Conservation (phyloP, 345 rosid species). For the Alliaria petiolata region DNA sequence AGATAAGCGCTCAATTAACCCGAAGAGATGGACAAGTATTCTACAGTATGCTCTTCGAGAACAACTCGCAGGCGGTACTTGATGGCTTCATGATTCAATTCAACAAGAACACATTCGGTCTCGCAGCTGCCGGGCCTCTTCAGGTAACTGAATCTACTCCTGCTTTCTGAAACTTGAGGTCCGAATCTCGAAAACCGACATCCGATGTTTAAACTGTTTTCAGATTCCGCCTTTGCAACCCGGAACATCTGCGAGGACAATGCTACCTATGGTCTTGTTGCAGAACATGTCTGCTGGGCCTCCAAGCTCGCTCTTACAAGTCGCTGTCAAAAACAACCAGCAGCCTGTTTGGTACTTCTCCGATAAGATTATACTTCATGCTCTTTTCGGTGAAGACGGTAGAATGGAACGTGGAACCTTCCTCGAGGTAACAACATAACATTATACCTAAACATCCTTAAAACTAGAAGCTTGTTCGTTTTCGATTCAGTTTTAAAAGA, state of each 20-base stretch:
- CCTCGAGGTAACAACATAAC: too few species aligned
- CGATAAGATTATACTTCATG: conserved; percentile 69
- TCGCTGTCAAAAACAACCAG: conserved; percentile 93
- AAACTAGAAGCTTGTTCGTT: neutral
- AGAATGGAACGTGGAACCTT: conserved; percentile 93
- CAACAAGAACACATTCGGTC: conserved; percentile 94
- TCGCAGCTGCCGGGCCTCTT: conserved; percentile 90
- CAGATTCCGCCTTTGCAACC: conserved; percentile 90
- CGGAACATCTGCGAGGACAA: conserved; percentile 58
- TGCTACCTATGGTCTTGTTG: conserved; percentile 85
- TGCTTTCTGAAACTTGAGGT: neutral
- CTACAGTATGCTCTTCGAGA: conserved; percentile 81
- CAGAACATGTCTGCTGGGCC: conserved; percentile 86
- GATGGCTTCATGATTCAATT: conserved; percentile 99
- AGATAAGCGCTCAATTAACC: conserved; percentile 86
- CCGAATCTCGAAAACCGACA: neutral
- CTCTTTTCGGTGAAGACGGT: conserved; percentile 81
- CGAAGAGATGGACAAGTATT: conserved; percentile 80
- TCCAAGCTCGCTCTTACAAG: conserved; percentile 90
- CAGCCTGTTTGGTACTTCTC: conserved; percentile 92
- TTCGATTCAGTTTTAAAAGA: neutral
- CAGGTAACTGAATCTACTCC: conserved; percentile 49
- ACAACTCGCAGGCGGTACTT: conserved; percentile 71
- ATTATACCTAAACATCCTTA: neutral
- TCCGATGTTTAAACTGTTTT: conserved; percentile 4